These are phyloP conservation scores for Ogataea polymorpha DNA, from an alignment of 805 yeast genomes.

Conservation along the genomic window DNA sequence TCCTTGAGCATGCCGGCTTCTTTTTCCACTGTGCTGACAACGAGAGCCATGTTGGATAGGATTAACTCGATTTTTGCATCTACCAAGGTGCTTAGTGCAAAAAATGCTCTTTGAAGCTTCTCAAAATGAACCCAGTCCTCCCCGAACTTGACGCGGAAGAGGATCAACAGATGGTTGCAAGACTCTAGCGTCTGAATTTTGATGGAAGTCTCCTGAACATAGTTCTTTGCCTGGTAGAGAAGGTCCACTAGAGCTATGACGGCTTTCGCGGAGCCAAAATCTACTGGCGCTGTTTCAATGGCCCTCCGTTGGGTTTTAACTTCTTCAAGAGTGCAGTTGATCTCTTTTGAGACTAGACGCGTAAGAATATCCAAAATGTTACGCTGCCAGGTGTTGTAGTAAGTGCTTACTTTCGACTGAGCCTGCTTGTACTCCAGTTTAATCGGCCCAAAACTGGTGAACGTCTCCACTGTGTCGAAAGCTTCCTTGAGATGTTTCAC, in stretches of 20 bases:
- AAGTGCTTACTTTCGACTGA: conserved; percentile 44
- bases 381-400: conserved; percentile 59
- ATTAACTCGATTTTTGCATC: conserved; percentile 26
- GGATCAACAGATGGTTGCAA: conserved; percentile 31
- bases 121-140: conserved; percentile 58
- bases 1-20: conserved; percentile 39
- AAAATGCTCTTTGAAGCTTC: conserved; percentile 53
- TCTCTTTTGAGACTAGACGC: conserved; percentile 31
- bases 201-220: conserved; percentile 22
- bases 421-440: conserved; percentile 49
- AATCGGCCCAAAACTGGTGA: conserved; percentile 38
- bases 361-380: conserved; percentile 42
- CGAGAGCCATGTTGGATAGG: conserved; percentile 38
- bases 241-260: conserved; percentile 37
- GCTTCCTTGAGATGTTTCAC: conserved; percentile 40
- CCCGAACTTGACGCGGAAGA: conserved; percentile 47
- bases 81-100: conserved; percentile 40
- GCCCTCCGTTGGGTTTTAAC: conserved; percentile 34
- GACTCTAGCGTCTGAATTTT: conserved; percentile 22
- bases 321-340: conserved; percentile 31
- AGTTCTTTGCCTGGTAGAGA: conserved; percentile 34
- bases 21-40: conserved; percentile 40
- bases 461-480: conserved; percentile 50
- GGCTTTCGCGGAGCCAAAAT: conserved; percentile 38
- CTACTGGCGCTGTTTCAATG: conserved; percentile 36